Evolutionary conservation across 1,284 basidiomycete genomes (phyloP).

Genomic region (Melampsora abietis-canadensis): DNA sequence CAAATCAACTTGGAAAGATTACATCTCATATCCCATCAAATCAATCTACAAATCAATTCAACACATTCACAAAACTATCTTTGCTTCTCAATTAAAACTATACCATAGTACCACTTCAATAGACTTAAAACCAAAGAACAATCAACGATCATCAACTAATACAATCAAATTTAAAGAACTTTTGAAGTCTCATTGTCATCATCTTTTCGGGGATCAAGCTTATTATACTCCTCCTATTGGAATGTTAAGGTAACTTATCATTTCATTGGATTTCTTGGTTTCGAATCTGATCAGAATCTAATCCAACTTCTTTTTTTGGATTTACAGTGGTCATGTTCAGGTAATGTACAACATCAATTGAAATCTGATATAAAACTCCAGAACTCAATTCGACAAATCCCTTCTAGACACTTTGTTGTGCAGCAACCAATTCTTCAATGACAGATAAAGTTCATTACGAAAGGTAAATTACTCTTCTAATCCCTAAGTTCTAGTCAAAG

Average conservation of each 20-base stretch:
- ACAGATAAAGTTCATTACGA: conserved; percentile 11
- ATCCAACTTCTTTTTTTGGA: background rate
- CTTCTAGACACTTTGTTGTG: conserved; percentile 2
- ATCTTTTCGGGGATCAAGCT: background rate
- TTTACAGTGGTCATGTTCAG: background rate
- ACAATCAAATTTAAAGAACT: background rate
- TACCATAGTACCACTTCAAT: background rate
- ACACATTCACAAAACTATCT: background rate
- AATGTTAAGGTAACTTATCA: background rate
- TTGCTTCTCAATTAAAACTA: background rate
- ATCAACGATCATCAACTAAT: background rate
- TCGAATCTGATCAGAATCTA: background rate
- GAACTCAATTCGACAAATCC: background rate
- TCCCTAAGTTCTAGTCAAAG: background rate
- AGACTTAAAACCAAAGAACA: background rate
- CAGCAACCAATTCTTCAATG: background rate
- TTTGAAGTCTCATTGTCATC: background rate
- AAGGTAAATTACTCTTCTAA: background rate
- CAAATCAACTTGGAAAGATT: too few species aligned
- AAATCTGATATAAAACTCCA: background rate
- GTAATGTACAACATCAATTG: background rate
- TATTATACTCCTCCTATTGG: conserved; percentile 2
- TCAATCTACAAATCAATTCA: background rate
- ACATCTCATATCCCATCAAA: background rate
- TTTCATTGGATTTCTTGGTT: background rate